Evolutionary conservation across 495 filamentous ascomycete genomes (phyloP).

Genomic region (Pyrenula aspistea): DNA sequence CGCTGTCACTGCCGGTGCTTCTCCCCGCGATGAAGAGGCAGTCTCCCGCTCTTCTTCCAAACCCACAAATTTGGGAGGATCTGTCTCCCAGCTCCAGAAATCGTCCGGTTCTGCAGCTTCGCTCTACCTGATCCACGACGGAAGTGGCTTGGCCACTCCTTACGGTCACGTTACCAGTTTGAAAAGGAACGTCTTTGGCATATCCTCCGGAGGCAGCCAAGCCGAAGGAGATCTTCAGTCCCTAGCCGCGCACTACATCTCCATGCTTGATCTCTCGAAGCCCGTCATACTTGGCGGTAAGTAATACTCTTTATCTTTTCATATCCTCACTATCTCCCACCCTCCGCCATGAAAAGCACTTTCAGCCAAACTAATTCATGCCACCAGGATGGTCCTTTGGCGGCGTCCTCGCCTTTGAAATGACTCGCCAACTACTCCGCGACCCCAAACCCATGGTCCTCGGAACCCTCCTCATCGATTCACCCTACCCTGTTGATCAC

Average conservation of each 20-base stretch:
- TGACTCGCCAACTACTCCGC: not conserved
- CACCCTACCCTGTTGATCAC: conserved; percentile 4
- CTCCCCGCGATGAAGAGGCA: not conserved
- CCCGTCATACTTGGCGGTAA: conserved; percentile 2
- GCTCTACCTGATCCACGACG: no score
- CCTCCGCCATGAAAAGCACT: not conserved
- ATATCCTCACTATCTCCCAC: conserved; percentile 2
- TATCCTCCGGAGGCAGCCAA: no score
- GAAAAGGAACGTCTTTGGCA: no score
- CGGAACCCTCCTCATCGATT: conserved; percentile 8
- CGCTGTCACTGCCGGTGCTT: no score
- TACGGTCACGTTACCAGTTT: no score
- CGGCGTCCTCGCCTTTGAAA: conserved; percentile 6
- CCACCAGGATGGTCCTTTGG: conserved; percentile 7
- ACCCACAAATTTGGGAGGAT: conserved; percentile 6
- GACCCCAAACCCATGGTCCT: conserved; percentile 2
- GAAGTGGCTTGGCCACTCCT: no score
- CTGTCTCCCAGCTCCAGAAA: conserved; percentile 2
- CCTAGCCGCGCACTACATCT: no score
- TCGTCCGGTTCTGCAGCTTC: no score
- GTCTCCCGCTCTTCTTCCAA: not conserved
- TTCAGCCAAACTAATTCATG: conserved; percentile 2
- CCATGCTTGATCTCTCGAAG: no score
- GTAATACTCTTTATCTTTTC: conserved; percentile 2
- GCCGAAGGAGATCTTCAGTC: no score